A percentile compares a stretch with the other conserved stretches of the same genome.
phyloP scores from a whole-genome alignment of 768 basidiomycete genomes.

The Leccinum subgranulosum region DNA sequence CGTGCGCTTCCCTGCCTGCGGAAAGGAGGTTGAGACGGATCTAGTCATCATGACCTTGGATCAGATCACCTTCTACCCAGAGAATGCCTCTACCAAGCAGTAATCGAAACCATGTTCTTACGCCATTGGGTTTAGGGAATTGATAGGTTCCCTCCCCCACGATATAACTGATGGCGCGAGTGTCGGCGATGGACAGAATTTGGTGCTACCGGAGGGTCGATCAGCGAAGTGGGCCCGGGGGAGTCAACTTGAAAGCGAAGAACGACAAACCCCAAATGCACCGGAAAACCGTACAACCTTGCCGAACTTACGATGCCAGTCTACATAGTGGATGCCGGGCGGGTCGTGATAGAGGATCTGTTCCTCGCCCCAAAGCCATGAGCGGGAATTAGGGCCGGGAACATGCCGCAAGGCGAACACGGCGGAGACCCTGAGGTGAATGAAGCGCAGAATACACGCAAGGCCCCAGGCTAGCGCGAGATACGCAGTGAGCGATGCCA shows the following conservation, averaged over 20 bases:
- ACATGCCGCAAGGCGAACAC: constrained; percentile 40
- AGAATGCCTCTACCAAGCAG: constrained; percentile 63
- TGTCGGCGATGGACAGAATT: constrained; percentile 55
- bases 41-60: not conserved
- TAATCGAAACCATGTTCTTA: constrained; percentile 60
- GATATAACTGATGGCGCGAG: constrained; percentile 51
- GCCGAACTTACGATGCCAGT: constrained; percentile 54
- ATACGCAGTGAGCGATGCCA: constrained; percentile 5
- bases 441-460: constrained; percentile 31
- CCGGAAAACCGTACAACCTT: constrained; percentile 54
- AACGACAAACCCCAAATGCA: constrained; percentile 47
- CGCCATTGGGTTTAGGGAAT: constrained; percentile 62
- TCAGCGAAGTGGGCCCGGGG: constrained; percentile 13
- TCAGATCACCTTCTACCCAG: constrained; percentile 55
- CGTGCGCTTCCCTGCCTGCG: constrained; percentile 54
- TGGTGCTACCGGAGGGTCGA: constrained; percentile 41
- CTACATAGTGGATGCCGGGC: constrained; percentile 51
- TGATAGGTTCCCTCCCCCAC: constrained; percentile 52
- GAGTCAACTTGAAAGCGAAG: not conserved
- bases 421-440: constrained; percentile 34
- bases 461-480: constrained; percentile 21
- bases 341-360: constrained; percentile 47
- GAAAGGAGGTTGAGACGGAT: constrained; percentile 1
- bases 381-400: constrained; percentile 49
- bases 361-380: constrained; percentile 61